Base-by-base conservation (phyloP, 179 eudicot species). In the Drosera spatulata region DNA sequence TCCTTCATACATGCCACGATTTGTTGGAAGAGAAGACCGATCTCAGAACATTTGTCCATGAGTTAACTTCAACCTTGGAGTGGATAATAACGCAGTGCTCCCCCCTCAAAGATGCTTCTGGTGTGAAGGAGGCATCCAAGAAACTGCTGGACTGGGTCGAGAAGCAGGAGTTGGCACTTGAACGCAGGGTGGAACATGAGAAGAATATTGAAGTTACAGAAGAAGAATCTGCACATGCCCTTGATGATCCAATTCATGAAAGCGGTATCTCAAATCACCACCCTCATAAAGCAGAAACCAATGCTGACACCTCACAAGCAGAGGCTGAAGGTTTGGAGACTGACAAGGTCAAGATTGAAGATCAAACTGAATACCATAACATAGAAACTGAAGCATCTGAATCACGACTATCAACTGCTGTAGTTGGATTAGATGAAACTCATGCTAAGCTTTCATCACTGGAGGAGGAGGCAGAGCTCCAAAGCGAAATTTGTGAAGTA, bases 61-160 rank as follows among this genome's bases (percentile, higher is more conserved):
- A 79, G 63, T 44, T 85, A n/a, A 67, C 85, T 55, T 59, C 39
- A 50, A 71, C 78, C 50, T 66, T 91, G 63, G 91, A 88, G 44
- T 91, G 91, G 96, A 65, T 86, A 42, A 52, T 88, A 50, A 86
- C 76, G 69, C 86, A 82, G 15, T 88, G 91, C 69, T 85, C 80
- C 71, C 80, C 95, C 33, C 62, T 83, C 76, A 85, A 83, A 66
- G 96, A 82, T 66, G 91, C 80, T 56, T 82, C 94, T 8, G 79
- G 82, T 72, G 77, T 83, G 91, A 85, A 75, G 65, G 80, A 87
- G 41, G 71, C 58, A 4, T 76, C 83, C 43, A 80, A 64, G 79
- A 83, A 75, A 64, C 80, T 75, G 43, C 63, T 79, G 42, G 84
- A 77, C 53, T 84, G 81, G 82, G 89, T 71, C 48, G 61, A 69